A percentile compares a stretch with the other conserved stretches of the same genome.
Conservation (phyloP, 108 stramenopile species). For the Conticribra guillardii region DNA sequence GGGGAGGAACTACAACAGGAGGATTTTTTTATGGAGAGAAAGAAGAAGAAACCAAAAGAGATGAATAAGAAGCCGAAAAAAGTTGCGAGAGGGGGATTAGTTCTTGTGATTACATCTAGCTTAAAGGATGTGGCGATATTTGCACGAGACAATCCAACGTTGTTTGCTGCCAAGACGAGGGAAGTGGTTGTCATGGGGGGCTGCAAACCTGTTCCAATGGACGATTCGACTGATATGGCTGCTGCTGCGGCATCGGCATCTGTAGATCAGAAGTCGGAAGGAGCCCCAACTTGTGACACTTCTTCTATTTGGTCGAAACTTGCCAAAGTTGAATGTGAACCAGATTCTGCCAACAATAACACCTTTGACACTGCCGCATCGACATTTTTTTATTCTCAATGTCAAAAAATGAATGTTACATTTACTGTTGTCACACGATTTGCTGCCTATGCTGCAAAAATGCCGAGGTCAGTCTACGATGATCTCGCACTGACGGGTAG, state of each 20-base stretch:
- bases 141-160: conserved; percentile 40
- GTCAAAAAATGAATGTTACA: conserved; percentile 47
- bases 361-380: conserved; percentile 48
- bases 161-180: conserved; percentile 47
- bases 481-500: conserved; percentile 49
- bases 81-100: conserved; percentile 34
- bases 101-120: conserved; percentile 48
- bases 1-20: background rate
- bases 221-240: background rate
- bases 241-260: background rate
- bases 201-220: conserved; percentile 30
- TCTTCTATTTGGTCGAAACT: conserved; percentile 31
- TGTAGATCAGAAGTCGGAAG: background rate
- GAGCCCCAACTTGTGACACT: background rate
- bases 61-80: background rate
- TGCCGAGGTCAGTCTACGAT: conserved; percentile 54
- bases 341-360: conserved; percentile 57
- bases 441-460: conserved; percentile 49
- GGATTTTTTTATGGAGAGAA: conserved; percentile 12
- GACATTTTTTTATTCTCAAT: conserved; percentile 44
- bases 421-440: conserved; percentile 43
- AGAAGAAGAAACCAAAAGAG: conserved; percentile 10
- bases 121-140: conserved; percentile 55
- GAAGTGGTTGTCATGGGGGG: conserved; percentile 57
- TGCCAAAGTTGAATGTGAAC: conserved; percentile 28